Evolutionary conservation across 768 basidiomycete genomes (phyloP).

Genomic region (Suillus weaverae): DNA sequence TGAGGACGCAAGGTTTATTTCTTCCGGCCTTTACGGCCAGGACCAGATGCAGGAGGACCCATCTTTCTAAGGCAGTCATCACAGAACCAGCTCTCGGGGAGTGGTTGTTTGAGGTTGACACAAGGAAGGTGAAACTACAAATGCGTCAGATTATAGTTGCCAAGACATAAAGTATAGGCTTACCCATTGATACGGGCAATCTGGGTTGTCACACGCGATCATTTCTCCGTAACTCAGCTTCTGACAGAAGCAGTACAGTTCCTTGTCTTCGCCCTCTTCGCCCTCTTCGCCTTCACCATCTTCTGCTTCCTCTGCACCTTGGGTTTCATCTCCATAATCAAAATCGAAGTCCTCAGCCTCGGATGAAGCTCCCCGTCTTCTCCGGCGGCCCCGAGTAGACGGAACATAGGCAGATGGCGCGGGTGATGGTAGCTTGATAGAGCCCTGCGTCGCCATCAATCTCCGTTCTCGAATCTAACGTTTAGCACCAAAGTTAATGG

Average conservation of each 20-base stretch:
- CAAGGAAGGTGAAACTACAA: conserved; percentile 63
- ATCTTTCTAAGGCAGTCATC: conserved; percentile 48
- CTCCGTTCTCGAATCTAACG: conserved; percentile 27
- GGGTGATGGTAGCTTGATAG: conserved; percentile 37
- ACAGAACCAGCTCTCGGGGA: conserved; percentile 62
- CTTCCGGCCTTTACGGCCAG: conserved; percentile 42
- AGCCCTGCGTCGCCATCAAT: conserved; percentile 27
- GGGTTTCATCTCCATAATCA: conserved; percentile 33
- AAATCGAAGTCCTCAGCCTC: conserved; percentile 36
- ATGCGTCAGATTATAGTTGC: conserved; percentile 15
- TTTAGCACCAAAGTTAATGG: conserved; percentile 7
- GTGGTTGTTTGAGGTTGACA: conserved; percentile 54
- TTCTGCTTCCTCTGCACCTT: conserved; percentile 31
- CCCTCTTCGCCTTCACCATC: conserved; percentile 44
- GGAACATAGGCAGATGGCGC: conserved; percentile 32
- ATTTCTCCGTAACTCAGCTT: conserved; percentile 67
- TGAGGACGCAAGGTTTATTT: conserved; percentile 28
- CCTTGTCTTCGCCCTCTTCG: conserved; percentile 58
- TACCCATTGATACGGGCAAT: conserved; percentile 63
- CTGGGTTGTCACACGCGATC: conserved; percentile 62
- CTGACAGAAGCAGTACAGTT: conserved; percentile 62
- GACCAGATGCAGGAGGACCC: conserved; percentile 30
- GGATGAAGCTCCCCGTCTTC: conserved; percentile 37
- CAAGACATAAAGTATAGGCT: conserved; percentile 22
- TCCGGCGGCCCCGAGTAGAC: conserved; percentile 33